phyloP scores from a whole-genome alignment of 306 rosid genomes.

The Begonia masoniana region DNA sequence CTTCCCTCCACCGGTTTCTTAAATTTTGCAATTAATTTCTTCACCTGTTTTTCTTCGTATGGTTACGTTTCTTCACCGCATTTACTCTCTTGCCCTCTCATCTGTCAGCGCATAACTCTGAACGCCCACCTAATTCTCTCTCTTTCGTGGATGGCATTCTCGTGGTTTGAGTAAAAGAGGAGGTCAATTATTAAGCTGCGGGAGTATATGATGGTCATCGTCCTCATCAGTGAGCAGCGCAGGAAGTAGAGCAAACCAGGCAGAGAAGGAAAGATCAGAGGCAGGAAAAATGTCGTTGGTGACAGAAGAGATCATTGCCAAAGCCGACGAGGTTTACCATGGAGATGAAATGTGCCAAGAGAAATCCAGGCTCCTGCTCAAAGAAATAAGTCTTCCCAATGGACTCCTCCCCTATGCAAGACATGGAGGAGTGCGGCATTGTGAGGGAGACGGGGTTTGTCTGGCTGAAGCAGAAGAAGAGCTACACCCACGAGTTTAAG shows the following conservation, averaged over 20 bases:
- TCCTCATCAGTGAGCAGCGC: too few species aligned
- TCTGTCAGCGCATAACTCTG: too few species aligned
- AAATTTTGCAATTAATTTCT: constrained; percentile 22
- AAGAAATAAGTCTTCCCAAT: constrained; percentile 52
- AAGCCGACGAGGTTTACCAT: constrained; percentile 50
- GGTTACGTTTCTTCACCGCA: not conserved
- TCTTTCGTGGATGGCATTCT: too few species aligned
- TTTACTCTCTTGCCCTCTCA: not conserved
- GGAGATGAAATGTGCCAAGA: constrained; percentile 56
- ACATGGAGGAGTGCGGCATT: constrained; percentile 67
- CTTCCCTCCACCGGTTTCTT: constrained; percentile 6
- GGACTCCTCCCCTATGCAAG: constrained; percentile 61
- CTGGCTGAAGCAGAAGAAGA: constrained; percentile 77
- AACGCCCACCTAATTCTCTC: too few species aligned
- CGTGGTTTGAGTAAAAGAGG: too few species aligned
- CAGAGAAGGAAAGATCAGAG: not conserved
- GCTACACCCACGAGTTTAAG: constrained; percentile 54
- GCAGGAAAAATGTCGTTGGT: constrained; percentile 31
- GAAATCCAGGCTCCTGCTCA: constrained; percentile 40
- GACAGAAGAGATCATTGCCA: constrained; percentile 33
- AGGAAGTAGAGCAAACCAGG: not conserved
- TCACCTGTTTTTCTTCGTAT: constrained; percentile 14
- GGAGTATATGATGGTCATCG: too few species aligned
- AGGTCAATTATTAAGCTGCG: too few species aligned
- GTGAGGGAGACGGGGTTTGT: constrained; percentile 58